Evolutionary conservation across 2,329 filamentous ascomycete genomes (phyloP), one percentile per base, ranked within the genome.

Genomic region (Periconia sp.): DNA sequence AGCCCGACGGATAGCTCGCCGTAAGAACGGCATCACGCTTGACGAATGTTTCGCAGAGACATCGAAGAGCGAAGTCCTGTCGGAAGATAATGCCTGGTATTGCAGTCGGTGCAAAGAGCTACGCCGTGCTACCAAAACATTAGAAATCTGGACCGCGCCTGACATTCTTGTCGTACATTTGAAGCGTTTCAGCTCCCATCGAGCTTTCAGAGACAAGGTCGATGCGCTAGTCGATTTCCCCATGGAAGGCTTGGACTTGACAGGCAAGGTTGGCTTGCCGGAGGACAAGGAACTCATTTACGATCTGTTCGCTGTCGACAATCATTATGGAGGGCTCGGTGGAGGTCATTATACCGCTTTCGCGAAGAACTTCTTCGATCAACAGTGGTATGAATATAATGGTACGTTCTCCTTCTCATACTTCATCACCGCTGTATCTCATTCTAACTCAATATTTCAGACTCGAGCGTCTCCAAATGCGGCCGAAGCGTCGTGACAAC

Each of bases 311-410:
- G 94, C 89, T 14, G 92, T 99, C 1, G 94, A 99, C 74, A 93
- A 96, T 70, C 94, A 99, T 74, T 96, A 89, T 71, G 94, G 94
- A 56, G 91, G 92, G 30, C 83, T 99, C 37, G 92, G 92, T 55
- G 94, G 94, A 41, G 94, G 94, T 1, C 94, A 99, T 74, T 99
- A 99, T 77, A 97, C 92, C 18, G 94, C 94, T 27, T 92, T 87
- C 73, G 92, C 92, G 40, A 92, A 91, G 78, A 97, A 96, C 72
- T 97, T 96, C 74, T 81, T 90, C 56, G 91, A 96, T 66, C 84
- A 84, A 53, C 81, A 89, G 72, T 99, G 94, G 94, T 97, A 97
- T 73, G 90, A 95, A 63, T 97, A 95, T 74, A 97, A 99, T 73
- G 93, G 92, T 94, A 80, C 13, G 43, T 18, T 52, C 58, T 50